These are phyloP conservation scores for Mycena albidolilacea DNA, from an alignment of 768 basidiomycete species.

Conservation along the genomic window DNA sequence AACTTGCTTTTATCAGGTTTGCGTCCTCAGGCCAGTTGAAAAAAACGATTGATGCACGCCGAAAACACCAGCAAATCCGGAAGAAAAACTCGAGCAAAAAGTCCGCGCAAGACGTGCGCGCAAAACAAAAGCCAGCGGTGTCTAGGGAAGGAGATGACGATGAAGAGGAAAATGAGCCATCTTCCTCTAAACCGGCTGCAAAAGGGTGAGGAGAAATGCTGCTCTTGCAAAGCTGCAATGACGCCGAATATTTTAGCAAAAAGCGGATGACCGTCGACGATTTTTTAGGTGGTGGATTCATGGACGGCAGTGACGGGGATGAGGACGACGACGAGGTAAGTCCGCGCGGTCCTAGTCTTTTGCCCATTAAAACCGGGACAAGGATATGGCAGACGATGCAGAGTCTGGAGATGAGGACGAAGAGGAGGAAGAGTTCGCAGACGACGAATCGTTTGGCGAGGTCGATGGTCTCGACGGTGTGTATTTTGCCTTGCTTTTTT, in stretches of 20 bases:
- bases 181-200: slow-evolving; percentile 41
- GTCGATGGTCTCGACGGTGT: slow-evolving; percentile 66
- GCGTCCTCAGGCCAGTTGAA: slow-evolving; percentile 91
- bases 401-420: slow-evolving; percentile 54
- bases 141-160: slow-evolving; percentile 41
- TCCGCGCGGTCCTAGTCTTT: neutral
- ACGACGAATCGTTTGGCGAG: slow-evolving; percentile 54
- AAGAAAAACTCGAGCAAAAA: slow-evolving; percentile 79
- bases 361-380: slow-evolving; percentile 21
- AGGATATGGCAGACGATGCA: slow-evolving; percentile 46
- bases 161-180: slow-evolving; percentile 50
- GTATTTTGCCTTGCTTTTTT: slow-evolving; percentile 60
- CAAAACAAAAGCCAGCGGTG: slow-evolving; percentile 34
- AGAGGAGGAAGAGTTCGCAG: slow-evolving; percentile 59
- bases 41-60: slow-evolving; percentile 87
- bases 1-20: slow-evolving; percentile 53
- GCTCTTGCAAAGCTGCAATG: neutral
- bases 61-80: slow-evolving; percentile 82
- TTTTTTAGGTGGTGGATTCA: slow-evolving; percentile 79
- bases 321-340: slow-evolving; percentile 49
- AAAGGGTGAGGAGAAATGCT: slow-evolving; percentile 45
- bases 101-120: slow-evolving; percentile 57
- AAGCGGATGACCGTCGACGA: slow-evolving; percentile 82
- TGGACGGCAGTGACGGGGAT: slow-evolving; percentile 73
- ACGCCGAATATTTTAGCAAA: slow-evolving; percentile 49